Percentiles rank a stretch among this genome's conserved stretches.
Conservation (phyloP, 1,284 basidiomycete species). For the Ganoderma sinense region DNA sequence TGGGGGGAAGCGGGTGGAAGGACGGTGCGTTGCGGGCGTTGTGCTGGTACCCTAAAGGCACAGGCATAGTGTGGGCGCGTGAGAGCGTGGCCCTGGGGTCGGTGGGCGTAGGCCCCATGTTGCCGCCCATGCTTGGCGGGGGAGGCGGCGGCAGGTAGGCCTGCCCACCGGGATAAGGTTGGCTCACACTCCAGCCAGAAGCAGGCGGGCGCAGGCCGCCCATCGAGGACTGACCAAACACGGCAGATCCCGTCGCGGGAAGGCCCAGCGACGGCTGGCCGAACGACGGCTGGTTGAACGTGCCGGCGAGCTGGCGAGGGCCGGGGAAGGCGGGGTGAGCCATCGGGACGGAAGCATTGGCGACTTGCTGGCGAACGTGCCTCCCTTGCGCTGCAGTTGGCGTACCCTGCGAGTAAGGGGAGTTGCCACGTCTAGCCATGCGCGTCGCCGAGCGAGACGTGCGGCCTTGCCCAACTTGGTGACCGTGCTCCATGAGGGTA, state of each 20-base stretch:
- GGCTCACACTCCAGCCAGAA: constrained; percentile 10
- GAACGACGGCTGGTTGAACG: constrained; percentile 21
- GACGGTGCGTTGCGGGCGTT: constrained; percentile 10
- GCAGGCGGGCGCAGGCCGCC: constrained; percentile 11
- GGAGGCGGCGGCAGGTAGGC: constrained; percentile 14
- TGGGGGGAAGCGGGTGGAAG: constrained; percentile 1
- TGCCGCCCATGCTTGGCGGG: constrained; percentile 10
- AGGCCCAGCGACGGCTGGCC: constrained; percentile 23
- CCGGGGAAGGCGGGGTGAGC: not conserved
- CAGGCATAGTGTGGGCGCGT: constrained; percentile 20
- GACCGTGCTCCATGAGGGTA: constrained; percentile 38
- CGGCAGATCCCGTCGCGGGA: constrained; percentile 11
- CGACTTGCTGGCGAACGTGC: not conserved
- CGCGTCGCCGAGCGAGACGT: constrained; percentile 28
- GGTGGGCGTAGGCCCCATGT: not conserved
- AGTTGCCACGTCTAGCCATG: constrained; percentile 26
- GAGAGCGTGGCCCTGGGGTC: constrained; percentile 5
- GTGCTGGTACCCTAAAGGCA: constrained; percentile 8
- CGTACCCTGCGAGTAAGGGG: constrained; percentile 24
- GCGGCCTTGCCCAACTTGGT: constrained; percentile 42
- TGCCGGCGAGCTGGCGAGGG: constrained; percentile 10
- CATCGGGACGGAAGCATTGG: not conserved
- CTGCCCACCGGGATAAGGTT: constrained; percentile 10
- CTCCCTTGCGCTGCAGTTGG: not conserved
- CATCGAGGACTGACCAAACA: constrained; percentile 24